Evolutionary conservation across 371 early-diverging fungal genomes (phyloP).

Genomic region (Cokeromyces recurvatus): DNA sequence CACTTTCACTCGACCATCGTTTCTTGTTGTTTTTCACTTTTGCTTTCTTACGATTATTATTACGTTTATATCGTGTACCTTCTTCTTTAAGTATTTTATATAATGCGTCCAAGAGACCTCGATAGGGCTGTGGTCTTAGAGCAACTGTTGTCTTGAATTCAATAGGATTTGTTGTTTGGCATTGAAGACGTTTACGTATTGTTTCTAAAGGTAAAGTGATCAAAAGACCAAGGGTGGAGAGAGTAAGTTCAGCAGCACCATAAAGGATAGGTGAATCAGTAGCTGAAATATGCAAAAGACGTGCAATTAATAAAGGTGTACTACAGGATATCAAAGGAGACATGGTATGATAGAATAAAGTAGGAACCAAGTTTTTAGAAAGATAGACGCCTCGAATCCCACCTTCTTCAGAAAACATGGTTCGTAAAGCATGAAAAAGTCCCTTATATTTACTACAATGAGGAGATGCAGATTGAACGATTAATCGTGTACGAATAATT

Average conservation of each 20-base stretch:
- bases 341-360: constrained; percentile 70
- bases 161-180: constrained; percentile 51
- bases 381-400: constrained; percentile 67
- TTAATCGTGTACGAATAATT: constrained; percentile 64
- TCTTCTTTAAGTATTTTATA: constrained; percentile 85
- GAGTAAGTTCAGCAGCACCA: constrained; percentile 57
- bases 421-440: constrained; percentile 60
- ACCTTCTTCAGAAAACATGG: constrained; percentile 78
- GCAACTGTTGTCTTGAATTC: constrained; percentile 74
- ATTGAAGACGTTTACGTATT: constrained; percentile 76
- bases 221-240: constrained; percentile 62
- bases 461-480: constrained; percentile 70
- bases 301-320: constrained; percentile 66
- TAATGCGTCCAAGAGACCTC: constrained; percentile 76
- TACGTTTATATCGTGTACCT: constrained; percentile 47
- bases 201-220: constrained; percentile 87
- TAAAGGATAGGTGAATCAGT: constrained; percentile 63
- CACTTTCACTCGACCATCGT: neutral
- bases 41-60: constrained; percentile 2
- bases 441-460: constrained; percentile 71
- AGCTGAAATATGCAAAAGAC: constrained; percentile 58
- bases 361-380: constrained; percentile 65
- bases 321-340: constrained; percentile 68
- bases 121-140: constrained; percentile 75
- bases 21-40: constrained; percentile 6